Percentiles rank a stretch among this genome's conserved stretches.
phyloP scores from a whole-genome alignment of 2,329 filamentous ascomycete genomes.

The Cytospora mali region DNA sequence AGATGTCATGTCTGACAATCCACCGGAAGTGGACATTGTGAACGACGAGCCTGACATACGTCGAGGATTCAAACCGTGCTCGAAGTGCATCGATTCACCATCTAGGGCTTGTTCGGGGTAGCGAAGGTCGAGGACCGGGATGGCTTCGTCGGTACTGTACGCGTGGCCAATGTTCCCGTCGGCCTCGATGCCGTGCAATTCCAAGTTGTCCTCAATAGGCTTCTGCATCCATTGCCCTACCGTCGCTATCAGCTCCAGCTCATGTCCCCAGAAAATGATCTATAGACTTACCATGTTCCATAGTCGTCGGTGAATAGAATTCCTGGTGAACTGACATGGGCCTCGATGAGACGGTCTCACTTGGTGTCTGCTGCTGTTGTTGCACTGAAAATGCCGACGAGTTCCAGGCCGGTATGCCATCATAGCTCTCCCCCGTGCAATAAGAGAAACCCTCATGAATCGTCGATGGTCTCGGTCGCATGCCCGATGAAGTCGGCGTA shows the following conservation, averaged over 20 bases:
- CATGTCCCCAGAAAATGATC: slow-evolving; percentile 23
- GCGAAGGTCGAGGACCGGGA: slow-evolving; percentile 63
- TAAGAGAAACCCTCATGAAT: slow-evolving; percentile 66
- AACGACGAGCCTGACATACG: slow-evolving; percentile 75
- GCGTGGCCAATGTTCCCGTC: slow-evolving; percentile 65
- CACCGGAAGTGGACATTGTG: slow-evolving; percentile 68
- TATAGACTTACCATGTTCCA: slow-evolving; percentile 51
- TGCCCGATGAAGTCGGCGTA: slow-evolving; percentile 54
- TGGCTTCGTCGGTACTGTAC: slow-evolving; percentile 63
- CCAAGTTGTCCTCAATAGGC: slow-evolving; percentile 58
- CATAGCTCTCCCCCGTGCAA: slow-evolving; percentile 57
- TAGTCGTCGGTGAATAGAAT: slow-evolving; percentile 53
- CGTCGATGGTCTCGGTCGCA: slow-evolving; percentile 58
- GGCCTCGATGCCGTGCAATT: slow-evolving; percentile 56
- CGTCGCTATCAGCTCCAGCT: slow-evolving; percentile 32
- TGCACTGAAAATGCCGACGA: slow-evolving; percentile 56
- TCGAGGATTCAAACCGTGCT: slow-evolving; percentile 57
- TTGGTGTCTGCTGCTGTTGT: slow-evolving; percentile 41
- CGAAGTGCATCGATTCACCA: slow-evolving; percentile 53
- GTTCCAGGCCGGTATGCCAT: slow-evolving; percentile 59
- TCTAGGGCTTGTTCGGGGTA: slow-evolving; percentile 53
- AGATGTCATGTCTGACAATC: slow-evolving; percentile 67
- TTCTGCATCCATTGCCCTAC: slow-evolving; percentile 57
- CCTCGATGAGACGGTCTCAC: slow-evolving; percentile 54
- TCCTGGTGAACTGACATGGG: slow-evolving; percentile 62